A percentile compares a stretch with the other conserved stretches of the same genome.
Evolutionary conservation across 768 basidiomycete species (phyloP).

Genomic region (Clitopilus passeckerianus): DNA sequence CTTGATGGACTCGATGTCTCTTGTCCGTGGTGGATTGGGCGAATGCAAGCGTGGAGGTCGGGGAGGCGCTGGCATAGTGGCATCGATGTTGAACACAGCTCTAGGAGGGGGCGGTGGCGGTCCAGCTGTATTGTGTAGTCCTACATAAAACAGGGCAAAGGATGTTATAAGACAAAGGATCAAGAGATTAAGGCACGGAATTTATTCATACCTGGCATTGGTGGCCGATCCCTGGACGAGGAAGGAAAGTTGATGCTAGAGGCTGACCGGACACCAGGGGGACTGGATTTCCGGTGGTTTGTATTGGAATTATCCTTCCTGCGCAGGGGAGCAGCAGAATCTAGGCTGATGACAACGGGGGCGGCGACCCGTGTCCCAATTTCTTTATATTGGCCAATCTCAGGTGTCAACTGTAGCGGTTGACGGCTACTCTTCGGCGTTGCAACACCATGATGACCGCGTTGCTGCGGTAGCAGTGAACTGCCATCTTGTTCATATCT

Average conservation of each 20-base stretch:
- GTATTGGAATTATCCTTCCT: constrained; percentile 10
- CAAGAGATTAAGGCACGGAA: neutral
- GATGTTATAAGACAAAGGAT: constrained; percentile 1
- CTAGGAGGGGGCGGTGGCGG: constrained; percentile 70
- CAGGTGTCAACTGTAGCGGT: constrained; percentile 39
- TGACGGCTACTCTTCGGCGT: constrained; percentile 5
- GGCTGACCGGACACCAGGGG: constrained; percentile 17
- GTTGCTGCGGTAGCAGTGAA: constrained; percentile 2
- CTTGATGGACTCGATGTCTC: constrained; percentile 53
- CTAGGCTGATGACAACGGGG: constrained; percentile 52
- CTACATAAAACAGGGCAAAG: constrained; percentile 17
- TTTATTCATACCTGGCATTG: neutral
- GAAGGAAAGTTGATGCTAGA: constrained; percentile 19
- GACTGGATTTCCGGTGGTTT: constrained; percentile 14
- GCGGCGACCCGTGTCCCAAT: constrained; percentile 57
- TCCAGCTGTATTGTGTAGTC: constrained; percentile 65
- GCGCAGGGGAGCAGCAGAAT: constrained; percentile 13
- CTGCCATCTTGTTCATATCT: neutral
- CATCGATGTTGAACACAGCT: constrained; percentile 42
- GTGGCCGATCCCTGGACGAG: constrained; percentile 5
- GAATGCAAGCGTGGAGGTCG: constrained; percentile 62
- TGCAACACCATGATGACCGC: constrained; percentile 7
- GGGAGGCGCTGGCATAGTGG: constrained; percentile 46
- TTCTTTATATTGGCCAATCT: constrained; percentile 58
- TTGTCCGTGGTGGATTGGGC: constrained; percentile 38